Percentiles rank a stretch among this genome's conserved stretches.
Evolutionary conservation across 2,329 filamentous ascomycete species (phyloP).

Genomic region (Fusarium citri): DNA sequence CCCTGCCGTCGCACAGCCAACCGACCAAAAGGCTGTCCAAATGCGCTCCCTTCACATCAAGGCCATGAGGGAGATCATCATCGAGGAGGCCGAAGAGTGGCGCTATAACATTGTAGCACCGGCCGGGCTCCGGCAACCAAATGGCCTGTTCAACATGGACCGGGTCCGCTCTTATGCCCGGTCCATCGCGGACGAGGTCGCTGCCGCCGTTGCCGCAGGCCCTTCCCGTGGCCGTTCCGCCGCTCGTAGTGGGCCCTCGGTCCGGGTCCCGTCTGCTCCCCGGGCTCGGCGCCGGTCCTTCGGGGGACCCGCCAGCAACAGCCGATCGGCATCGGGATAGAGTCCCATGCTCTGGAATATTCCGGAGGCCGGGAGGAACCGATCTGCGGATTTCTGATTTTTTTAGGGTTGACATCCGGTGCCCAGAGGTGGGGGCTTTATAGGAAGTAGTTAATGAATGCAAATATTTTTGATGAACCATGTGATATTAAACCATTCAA

Average conservation of each 20-base stretch:
- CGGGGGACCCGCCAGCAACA: neutral
- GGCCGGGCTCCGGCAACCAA: constrained; percentile 46
- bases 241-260: too few relatives aligned
- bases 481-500: neutral
- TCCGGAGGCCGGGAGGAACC: neutral
- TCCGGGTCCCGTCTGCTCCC: constrained; percentile 43
- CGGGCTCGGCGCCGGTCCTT: neutral
- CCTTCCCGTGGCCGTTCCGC: neutral
- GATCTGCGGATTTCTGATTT: neutral
- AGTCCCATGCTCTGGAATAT: neutral
- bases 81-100: constrained; percentile 54
- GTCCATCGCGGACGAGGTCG: neutral
- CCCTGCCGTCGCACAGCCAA: neutral
- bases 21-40: constrained; percentile 36
- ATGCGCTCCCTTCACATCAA: constrained; percentile 53
- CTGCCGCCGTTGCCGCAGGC: neutral
- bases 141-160: constrained; percentile 59
- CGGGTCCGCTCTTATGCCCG: constrained; percentile 54
- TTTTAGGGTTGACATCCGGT: neutral
- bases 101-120: constrained; percentile 51
- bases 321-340: neutral
- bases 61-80: constrained; percentile 55
- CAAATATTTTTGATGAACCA: neutral
- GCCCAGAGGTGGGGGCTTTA: neutral
- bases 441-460: neutral